Conservation (phyloP, 192 early-diverging fungal species). For the Ambispora gerdemannii region DNA sequence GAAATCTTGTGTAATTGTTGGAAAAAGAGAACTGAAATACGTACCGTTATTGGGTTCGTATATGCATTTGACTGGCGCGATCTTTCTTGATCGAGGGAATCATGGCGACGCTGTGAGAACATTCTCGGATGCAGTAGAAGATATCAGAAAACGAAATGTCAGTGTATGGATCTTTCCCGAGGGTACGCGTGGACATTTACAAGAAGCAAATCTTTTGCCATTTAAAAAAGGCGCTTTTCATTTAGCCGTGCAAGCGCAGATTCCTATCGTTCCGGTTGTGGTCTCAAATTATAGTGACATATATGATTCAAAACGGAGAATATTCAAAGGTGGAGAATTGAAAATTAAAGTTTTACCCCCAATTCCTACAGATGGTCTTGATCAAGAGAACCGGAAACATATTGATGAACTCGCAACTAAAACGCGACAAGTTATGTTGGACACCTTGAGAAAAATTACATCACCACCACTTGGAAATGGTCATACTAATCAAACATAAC, state of each 20-base stretch:
- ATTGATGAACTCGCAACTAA: conserved; percentile 47
- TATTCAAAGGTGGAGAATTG: conserved; percentile 52
- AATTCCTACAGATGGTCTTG: conserved; percentile 46
- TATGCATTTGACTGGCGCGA: conserved; percentile 40
- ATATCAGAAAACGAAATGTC: conserved; percentile 69
- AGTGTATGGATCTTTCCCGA: conserved; percentile 89
- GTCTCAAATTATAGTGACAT: conserved; percentile 65
- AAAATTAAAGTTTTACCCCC: conserved; percentile 56
- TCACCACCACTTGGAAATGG: neutral
- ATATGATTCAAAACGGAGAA: conserved; percentile 51
- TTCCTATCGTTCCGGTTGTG: conserved; percentile 88
- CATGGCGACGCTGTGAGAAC: conserved; percentile 70
- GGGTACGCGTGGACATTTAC: conserved; percentile 78
- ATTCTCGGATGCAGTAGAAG: conserved; percentile 68
- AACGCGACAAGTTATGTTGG: conserved; percentile 52
- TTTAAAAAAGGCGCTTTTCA: conserved; percentile 99
- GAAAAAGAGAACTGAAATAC: conserved; percentile 67
- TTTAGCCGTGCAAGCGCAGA: conserved; percentile 76
- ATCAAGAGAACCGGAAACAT: conserved; percentile 32
- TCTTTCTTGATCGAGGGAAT: conserved; percentile 88
- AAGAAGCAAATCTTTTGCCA: conserved; percentile 69
- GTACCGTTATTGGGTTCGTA: conserved; percentile 75
- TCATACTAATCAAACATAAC: too few species aligned
- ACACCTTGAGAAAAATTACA: conserved; percentile 50
- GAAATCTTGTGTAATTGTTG: conserved; percentile 60